Evolutionary conservation across 176 grass and related monocot genomes (phyloP).

Genomic region (Aechmea fasciata): DNA sequence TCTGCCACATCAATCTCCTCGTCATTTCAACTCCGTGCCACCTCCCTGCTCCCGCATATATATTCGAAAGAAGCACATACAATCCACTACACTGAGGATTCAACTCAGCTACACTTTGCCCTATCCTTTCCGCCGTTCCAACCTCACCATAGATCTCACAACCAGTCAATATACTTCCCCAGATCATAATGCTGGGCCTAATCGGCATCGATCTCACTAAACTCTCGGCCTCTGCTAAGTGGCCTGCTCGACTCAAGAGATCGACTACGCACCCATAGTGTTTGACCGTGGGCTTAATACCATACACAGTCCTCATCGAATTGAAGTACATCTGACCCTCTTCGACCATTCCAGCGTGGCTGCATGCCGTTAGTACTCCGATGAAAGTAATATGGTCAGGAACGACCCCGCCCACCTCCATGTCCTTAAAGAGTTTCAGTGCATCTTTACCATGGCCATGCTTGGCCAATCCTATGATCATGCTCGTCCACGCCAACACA

Average conservation of each 20-base stretch:
- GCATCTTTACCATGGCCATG: conserved; percentile 27
- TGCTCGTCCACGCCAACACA: conserved; percentile 33
- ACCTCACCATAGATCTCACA: conserved; percentile 22
- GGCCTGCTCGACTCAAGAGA: conserved; percentile 28
- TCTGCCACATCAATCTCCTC: conserved; percentile 29
- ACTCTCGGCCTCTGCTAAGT: conserved; percentile 22
- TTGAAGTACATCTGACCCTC: conserved; percentile 23
- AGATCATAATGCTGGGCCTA: conserved; percentile 13
- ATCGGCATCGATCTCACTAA: conserved; percentile 20
- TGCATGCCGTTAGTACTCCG: conserved; percentile 33
- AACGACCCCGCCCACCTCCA: conserved; percentile 14
- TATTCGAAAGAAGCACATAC: conserved; percentile 40
- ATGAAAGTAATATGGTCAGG: conserved; percentile 34
- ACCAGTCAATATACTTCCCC: conserved; percentile 32
- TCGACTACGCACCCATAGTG: conserved; percentile 20
- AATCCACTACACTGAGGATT: conserved; percentile 30
- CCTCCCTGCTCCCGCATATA: conserved; percentile 23
- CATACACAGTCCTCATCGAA: conserved; percentile 23
- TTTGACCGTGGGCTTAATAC: conserved; percentile 25
- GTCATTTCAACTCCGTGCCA: conserved; percentile 24
- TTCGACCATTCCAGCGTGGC: conserved; percentile 27
- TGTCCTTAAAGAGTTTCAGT: conserved; percentile 30
- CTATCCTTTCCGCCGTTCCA: conserved; percentile 28
- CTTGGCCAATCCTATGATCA: conserved; percentile 32
- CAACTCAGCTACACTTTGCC: conserved; percentile 21